Evolutionary conservation across 768 basidiomycete genomes (phyloP), one percentile per base, ranked within the genome.

Genomic region (Asterophora lycoperdoides): DNA sequence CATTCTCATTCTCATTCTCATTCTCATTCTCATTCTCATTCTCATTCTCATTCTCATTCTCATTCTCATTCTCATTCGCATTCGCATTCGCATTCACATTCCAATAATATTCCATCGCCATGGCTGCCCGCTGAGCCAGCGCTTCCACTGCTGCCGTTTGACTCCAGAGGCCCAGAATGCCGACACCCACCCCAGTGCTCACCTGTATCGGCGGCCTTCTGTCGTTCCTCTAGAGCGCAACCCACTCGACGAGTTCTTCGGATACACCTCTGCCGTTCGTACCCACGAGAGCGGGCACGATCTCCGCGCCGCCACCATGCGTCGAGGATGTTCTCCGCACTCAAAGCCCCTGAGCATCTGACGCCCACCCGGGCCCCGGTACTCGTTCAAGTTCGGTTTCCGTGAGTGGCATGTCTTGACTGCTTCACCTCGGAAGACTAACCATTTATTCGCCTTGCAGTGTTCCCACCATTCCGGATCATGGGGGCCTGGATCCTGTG

Each of bases 321-420:
- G 65, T 65, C 7, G 73, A 69, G 42, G 73, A 77, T 44, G 61
- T 62, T 28, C 74, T 73, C 66, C 59, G 60, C 69, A n/a, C 54
- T 60, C 8, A 64, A 68, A 48, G 64, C 67, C 13, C 55, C 55
- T 15, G 79, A 84, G 66, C 71, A 73, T 30, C 62, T 70, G 4
- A 83, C 80, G 19, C 74, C 82, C 41, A 77, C n/a, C n/a, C n/a
- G n/a, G n/a, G n/a, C n/a, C 81, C 4, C 73, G 76, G 64, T 80
- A 76, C 60, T 62, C 83, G 39, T 83, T 84, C 68, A 78, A 76
- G 57, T 82, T 81, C 49, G 80, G 81, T 37, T 83, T 84, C 58
- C 58, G 82, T 83, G 56, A 59, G 81, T 68, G 45, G 17, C 37
- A 18, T 46, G 28, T 43, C 36, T 38, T 15, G 33, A 10, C 5